A percentile compares a stretch with the other conserved stretches of the same genome.
These are phyloP conservation scores for Fraxinus quadrangulata DNA, from an alignment of 257 asterid species.

Conservation along the genomic window DNA sequence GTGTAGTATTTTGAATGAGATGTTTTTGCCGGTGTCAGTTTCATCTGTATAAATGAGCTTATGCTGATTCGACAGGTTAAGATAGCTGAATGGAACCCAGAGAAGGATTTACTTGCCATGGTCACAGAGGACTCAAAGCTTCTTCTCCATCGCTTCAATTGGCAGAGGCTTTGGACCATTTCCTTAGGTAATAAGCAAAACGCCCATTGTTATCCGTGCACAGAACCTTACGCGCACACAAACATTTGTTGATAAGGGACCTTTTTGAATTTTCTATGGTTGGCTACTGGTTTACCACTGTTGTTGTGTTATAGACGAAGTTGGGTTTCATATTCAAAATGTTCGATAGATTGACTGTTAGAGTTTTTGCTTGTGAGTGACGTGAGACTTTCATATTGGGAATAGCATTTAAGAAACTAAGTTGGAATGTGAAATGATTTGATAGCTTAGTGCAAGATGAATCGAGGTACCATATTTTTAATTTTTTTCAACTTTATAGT, in stretches of 20 bases:
- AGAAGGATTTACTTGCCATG: conserved; percentile 91
- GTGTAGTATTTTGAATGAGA: background rate
- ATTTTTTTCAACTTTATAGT: conserved; percentile 9
- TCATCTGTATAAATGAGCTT: conserved; percentile 14
- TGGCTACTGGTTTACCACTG: background rate
- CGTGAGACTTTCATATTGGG: background rate
- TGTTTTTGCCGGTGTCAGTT: background rate
- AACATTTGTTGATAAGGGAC: background rate
- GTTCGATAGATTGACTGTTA: conserved; percentile 10
- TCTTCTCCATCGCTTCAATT: conserved; percentile 93
- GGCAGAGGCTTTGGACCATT: conserved; percentile 97
- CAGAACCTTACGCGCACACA: background rate
- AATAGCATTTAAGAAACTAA: background rate
- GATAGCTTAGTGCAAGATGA: background rate
- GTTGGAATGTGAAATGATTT: conserved; percentile 1
- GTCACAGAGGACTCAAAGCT: conserved; percentile 89
- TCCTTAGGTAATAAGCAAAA: conserved; percentile 58
- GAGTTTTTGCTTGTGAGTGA: background rate
- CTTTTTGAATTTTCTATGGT: background rate
- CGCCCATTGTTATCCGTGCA: background rate
- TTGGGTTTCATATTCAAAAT: conserved; percentile 9
- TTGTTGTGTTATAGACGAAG: background rate
- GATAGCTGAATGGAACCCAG: conserved; percentile 98
- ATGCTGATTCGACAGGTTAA: conserved; percentile 54
- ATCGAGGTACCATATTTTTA: background rate